Evolutionary conservation across 768 basidiomycete species (phyloP), one percentile per base, ranked within the genome.

Genomic region (Ramaria rubella): DNA sequence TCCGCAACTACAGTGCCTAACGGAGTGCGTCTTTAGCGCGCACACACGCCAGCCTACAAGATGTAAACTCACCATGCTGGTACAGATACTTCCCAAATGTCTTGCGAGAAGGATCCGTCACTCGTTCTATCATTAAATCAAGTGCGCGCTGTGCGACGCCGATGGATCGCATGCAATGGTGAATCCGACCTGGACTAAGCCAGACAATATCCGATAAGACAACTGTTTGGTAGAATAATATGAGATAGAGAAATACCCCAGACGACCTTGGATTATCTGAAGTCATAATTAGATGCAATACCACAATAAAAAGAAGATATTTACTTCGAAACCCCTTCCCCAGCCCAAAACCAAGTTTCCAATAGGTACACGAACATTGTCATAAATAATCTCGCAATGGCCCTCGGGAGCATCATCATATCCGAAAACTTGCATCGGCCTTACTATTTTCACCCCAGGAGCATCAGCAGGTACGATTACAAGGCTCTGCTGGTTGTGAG

Each of bases 161-260:
- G 57, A 99, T 90, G 7, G 91, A 89, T 36, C 96, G 85, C 96
- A 99, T 99, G 76, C 95, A 96, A 67, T 94, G 91, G 65, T 95
- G 94, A 63, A 95, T 89, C 55, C 94, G 86, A n/a, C 94, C 94
- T 50, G 94, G 94, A 40, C 91, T 92, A 59, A n/a, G 21, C 34
- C 38, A 62, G 34, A 6, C 23, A 43, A 48, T 44, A 21, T 51
- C 34, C 49, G 33, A 60, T 1, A 1, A 40, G 33, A 19, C 11
- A 42, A 42, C n/a, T 42, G 17, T 42, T 19, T 4, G n/a, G n/a
- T 2, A 53, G 29, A 15, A 49, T 1, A 30, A 27, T n/a, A n/a
- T n/a, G n/a, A n/a, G n/a, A n/a, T n/a, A n/a, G n/a, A n/a, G 26
- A 65, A 78, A 46, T 67, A 88, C 89, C 94, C 94, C 52, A 97